Evolutionary conservation across 306 rosid species (phyloP).

Genomic region (Begonia peltatifolia): DNA sequence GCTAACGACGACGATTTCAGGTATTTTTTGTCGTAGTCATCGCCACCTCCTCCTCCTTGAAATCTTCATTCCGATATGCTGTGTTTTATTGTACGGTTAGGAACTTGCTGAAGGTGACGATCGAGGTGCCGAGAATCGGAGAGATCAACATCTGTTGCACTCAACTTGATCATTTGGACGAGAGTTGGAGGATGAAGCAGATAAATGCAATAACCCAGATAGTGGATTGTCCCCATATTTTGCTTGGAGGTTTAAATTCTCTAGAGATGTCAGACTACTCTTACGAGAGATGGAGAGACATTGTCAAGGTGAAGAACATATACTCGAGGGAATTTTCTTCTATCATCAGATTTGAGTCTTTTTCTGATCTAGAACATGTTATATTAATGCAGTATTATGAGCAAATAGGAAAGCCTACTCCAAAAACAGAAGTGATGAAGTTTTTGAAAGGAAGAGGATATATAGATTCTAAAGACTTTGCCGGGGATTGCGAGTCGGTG

Average conservation of each 20-base stretch:
- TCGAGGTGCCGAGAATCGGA: slow-evolving; percentile 74
- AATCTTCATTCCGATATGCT: not conserved
- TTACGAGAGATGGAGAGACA: slow-evolving; percentile 60
- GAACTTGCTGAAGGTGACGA: slow-evolving; percentile 63
- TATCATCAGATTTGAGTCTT: not conserved
- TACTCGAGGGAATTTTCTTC: not conserved
- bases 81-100: slow-evolving; percentile 15
- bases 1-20: slow-evolving; percentile 86
- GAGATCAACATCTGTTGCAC: slow-evolving; percentile 68
- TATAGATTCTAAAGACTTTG: slow-evolving; percentile 58
- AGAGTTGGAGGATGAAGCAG: slow-evolving; percentile 89
- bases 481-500: slow-evolving; percentile 72
- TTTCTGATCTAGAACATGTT: no score
- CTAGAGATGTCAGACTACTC: slow-evolving; percentile 56
- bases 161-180: slow-evolving; percentile 85
- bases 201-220: slow-evolving; percentile 49
- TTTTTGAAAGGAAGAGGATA: slow-evolving; percentile 55
- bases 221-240: slow-evolving; percentile 57
- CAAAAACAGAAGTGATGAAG: slow-evolving; percentile 68
- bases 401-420: slow-evolving; percentile 77
- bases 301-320: slow-evolving; percentile 33
- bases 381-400: slow-evolving; percentile 42
- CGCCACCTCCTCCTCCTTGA: not conserved
- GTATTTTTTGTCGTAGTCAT: slow-evolving; percentile 6
- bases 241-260: slow-evolving; percentile 76